Percentiles rank a stretch among this genome's conserved stretches.
These are phyloP conservation scores for Goffeauzyma gilvescens DNA, from an alignment of 768 basidiomycete species.

Conservation along the genomic window DNA sequence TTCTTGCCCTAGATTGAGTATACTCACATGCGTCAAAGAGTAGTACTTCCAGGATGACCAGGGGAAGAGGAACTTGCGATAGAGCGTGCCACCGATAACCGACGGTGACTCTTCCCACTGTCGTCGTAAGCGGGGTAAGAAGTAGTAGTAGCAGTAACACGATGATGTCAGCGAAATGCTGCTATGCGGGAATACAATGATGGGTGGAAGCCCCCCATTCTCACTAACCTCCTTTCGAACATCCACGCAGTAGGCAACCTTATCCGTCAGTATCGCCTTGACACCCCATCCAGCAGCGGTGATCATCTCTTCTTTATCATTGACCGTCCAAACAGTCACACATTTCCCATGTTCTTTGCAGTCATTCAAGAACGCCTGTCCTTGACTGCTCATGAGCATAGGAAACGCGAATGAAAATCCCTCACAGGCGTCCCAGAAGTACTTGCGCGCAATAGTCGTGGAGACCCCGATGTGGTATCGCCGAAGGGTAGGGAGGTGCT, in stretches of 20 bases:
- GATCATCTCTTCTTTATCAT: constrained; percentile 28
- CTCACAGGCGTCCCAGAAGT: constrained; percentile 29
- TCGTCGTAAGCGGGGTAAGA: no score
- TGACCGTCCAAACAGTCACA: constrained; percentile 32
- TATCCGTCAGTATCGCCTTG: constrained; percentile 31
- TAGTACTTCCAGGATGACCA: constrained; percentile 31
- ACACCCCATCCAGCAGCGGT: constrained; percentile 28
- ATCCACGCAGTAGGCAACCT: constrained; percentile 19
- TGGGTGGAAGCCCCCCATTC: neutral
- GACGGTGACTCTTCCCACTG: constrained; percentile 22
- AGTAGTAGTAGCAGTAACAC: neutral
- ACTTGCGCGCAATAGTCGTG: constrained; percentile 21
- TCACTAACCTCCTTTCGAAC: constrained; percentile 22
- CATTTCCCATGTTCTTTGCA: constrained; percentile 27
- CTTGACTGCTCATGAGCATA: constrained; percentile 22
- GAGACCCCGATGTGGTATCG: constrained; percentile 32
- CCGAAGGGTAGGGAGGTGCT: constrained; percentile 23
- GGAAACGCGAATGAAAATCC: constrained; percentile 31
- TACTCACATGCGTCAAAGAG: constrained; percentile 23
- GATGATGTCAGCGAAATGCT: neutral
- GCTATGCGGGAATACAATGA: neutral
- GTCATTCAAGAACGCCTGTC: constrained; percentile 27
- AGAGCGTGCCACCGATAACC: constrained; percentile 12
- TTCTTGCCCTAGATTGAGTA: neutral
- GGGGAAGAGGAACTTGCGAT: constrained; percentile 17